Evolutionary conservation across 2,329 filamentous ascomycete genomes (phyloP).

Genomic region (Alternaria arborescens): DNA sequence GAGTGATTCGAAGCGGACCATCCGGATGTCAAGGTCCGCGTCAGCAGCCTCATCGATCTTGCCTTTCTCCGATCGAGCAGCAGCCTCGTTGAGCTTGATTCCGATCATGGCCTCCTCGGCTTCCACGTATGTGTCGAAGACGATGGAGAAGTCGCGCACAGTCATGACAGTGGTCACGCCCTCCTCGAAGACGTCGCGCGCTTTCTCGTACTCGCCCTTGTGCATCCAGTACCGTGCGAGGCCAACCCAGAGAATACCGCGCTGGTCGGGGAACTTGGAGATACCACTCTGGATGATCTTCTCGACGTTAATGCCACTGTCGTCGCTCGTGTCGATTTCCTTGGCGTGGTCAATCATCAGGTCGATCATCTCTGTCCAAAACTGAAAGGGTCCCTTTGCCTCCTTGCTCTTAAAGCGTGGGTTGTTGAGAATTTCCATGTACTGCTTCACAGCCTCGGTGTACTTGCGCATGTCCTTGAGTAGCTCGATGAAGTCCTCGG

Average conservation of each 20-base stretch:
- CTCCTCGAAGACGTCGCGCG: conserved; percentile 93
- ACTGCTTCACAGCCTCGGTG: conserved; percentile 89
- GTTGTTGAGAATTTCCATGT: conserved; percentile 92
- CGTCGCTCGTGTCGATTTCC: conserved; percentile 80
- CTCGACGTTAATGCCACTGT: conserved; percentile 88
- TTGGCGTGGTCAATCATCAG: conserved; percentile 89
- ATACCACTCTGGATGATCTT: conserved; percentile 93
- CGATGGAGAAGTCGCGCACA: conserved; percentile 92
- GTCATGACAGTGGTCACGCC: conserved; percentile 99
- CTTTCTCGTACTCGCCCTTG: conserved; percentile 88
- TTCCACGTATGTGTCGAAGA: conserved; percentile 96
- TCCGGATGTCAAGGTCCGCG: conserved; percentile 92
- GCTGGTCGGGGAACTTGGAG: conserved; percentile 87
- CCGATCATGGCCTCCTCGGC: conserved; percentile 97
- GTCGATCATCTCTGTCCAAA: conserved; percentile 98
- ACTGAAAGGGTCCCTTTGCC: conserved; percentile 91
- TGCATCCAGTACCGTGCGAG: conserved; percentile 97
- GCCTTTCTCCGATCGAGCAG: conserved; percentile 79
- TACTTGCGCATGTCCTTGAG: conserved; percentile 82
- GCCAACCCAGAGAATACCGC: conserved; percentile 93
- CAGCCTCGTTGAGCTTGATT: conserved; percentile 87
- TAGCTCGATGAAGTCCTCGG: conserved; percentile 93
- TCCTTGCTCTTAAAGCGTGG: conserved; percentile 90
- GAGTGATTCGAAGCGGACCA: conserved; percentile 97
- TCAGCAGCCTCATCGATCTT: conserved; percentile 83